Evolutionary conservation across 2,329 filamentous ascomycete species (phyloP), one percentile per base, ranked within the genome.

Genomic region (Monosporascus sp.): DNA sequence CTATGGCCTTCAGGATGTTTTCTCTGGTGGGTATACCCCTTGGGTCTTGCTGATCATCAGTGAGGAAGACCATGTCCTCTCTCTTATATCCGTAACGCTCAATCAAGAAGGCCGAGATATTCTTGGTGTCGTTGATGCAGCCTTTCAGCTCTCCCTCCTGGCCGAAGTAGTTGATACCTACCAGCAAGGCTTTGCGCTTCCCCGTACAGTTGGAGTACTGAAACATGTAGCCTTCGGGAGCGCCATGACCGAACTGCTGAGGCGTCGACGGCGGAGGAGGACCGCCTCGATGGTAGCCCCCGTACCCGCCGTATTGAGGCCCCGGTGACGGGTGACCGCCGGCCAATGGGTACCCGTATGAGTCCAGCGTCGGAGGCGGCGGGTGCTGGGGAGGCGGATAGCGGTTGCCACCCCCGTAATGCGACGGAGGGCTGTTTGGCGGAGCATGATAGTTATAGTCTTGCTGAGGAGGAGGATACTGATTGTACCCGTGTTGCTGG

Each of bases 161-260:
- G 50, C 84, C 83, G 62, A 90, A 87, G 74, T 91, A 91, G 76
- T 91, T 91, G 77, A 91, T 89, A 50, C 88, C 88, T 58, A 91
- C 89, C 52, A 91, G 73, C 52, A 91, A 73, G 7, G 88, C 88
- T 74, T 89, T 90, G 64, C 87, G 79, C 59, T 79, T 80, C 50
- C 88, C 88, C 7, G 83, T 86, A 68, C 88, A 91, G 66, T 85
- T 84, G 53, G 85, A 88, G 74, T 89, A 90, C 71, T 89, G 85
- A 74, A 89, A 91, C 7, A 79, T 84, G 68, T 90, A 90, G 57
- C 78, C 79, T 20, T 77, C 70, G 2, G 87, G 87, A 1, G 87
- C 87, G 55, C 87, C 87, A 59, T 85, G 79, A 49, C 86, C 85
- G 61, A 87, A 87, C 58, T 77, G 67, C 66, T 86, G 82, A 7